phyloP scores from a whole-genome alignment of 768 basidiomycete species.

The Naganishia vaughanmartiniae region DNA sequence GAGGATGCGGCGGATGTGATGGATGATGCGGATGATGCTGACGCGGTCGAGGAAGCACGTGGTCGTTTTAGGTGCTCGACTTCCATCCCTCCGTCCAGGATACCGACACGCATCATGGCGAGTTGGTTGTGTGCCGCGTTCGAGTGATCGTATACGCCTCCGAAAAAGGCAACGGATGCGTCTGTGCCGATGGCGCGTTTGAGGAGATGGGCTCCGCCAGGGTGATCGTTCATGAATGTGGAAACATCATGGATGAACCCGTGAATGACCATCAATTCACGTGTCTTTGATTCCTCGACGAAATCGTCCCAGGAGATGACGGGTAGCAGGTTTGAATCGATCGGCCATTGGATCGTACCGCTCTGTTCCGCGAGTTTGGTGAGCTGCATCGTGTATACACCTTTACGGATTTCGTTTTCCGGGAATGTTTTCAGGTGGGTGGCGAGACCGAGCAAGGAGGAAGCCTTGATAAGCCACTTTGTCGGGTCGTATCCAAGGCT shows the following conservation, averaged over 20 bases:
- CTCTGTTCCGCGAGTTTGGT: constrained; percentile 78
- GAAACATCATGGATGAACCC: constrained; percentile 91
- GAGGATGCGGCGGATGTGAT: constrained; percentile 34
- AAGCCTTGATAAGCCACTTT: constrained; percentile 80
- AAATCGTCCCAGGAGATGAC: constrained; percentile 84
- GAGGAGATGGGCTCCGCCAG: constrained; percentile 80
- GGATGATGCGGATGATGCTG: constrained; percentile 36
- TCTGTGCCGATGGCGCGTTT: constrained; percentile 84
- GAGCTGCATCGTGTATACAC: constrained; percentile 88
- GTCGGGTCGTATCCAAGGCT: constrained; percentile 93
- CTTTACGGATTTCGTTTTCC: constrained; percentile 84
- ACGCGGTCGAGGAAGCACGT: constrained; percentile 26
- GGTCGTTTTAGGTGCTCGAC: constrained; percentile 53
- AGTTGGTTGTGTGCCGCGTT: constrained; percentile 83
- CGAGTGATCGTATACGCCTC: constrained; percentile 83
- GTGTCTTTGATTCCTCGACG: constrained; percentile 67
- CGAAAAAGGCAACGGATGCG: constrained; percentile 90
- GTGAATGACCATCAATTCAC: constrained; percentile 79
- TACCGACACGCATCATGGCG: constrained; percentile 73
- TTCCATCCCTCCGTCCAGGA: constrained; percentile 66
- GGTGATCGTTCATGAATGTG: constrained; percentile 82
- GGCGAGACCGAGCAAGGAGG: constrained; percentile 68
- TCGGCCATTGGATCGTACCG: constrained; percentile 76
- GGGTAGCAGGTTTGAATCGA: constrained; percentile 69
- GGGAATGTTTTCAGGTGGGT: constrained; percentile 78